Evolutionary conservation across 805 yeast genomes (phyloP).

Genomic region (Nakazawaea peltata): DNA sequence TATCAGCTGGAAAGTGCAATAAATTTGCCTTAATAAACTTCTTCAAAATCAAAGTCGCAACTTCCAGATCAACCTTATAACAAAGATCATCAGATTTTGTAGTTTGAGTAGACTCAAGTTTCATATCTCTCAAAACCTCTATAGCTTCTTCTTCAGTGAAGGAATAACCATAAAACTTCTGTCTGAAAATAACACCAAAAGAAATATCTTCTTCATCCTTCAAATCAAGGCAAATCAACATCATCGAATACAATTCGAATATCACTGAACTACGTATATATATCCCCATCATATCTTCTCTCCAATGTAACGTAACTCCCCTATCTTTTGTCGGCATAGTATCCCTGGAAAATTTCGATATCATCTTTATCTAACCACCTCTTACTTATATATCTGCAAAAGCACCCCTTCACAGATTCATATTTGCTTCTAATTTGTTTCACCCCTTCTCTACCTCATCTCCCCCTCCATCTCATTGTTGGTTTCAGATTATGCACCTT

Average conservation of each 20-base stretch:
- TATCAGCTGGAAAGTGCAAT: slow-evolving; percentile 66
- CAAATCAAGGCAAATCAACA: slow-evolving; percentile 31
- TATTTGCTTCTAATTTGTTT: neutral
- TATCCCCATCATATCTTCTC: too few species aligned
- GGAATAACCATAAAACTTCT: slow-evolving; percentile 36
- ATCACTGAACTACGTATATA: too few species aligned
- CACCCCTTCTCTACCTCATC: too few species aligned
- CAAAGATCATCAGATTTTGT: too few species aligned
- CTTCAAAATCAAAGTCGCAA: slow-evolving; percentile 38
- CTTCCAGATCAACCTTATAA: slow-evolving; percentile 43
- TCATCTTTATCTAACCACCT: too few species aligned
- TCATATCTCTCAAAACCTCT: slow-evolving; percentile 38
- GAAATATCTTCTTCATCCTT: slow-evolving; percentile 15
- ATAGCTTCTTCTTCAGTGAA: slow-evolving; percentile 49
- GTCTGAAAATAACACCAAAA: slow-evolving; percentile 14
- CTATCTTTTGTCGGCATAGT: too few species aligned
- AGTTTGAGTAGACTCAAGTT: slow-evolving; percentile 43
- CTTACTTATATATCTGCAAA: too few species aligned
- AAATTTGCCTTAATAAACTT: slow-evolving; percentile 54
- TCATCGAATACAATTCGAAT: neutral
- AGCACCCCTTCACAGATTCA: too few species aligned
- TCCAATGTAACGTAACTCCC: too few species aligned
- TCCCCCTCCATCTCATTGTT: neutral
- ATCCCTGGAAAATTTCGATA: too few species aligned
- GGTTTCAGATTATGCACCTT: neutral